Evolutionary conservation across 2,329 filamentous ascomycete species (phyloP), one percentile per base, ranked within the genome.

Genomic region (Aspergillus quadrilineatus): DNA sequence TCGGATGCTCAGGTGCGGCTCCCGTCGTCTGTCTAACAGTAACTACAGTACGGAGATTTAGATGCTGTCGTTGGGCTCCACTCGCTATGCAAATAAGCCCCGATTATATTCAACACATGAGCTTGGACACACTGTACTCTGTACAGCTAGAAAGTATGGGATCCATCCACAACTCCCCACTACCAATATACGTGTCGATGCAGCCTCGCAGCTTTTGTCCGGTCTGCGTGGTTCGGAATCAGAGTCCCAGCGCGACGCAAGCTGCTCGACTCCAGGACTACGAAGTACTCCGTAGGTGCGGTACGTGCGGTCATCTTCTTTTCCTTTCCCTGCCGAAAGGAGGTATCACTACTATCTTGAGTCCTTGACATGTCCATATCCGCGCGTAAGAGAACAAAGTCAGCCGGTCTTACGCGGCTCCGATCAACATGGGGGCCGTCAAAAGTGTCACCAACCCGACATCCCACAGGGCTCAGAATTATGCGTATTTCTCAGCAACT

Each of bases 401-500:
- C 41, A 7, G 15, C 37, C 47, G 57, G 60, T 61, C 60, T 65
- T 63, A 63, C 63, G 63, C 63, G 62, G 63, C 62, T 61, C 57
- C 56, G 56, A 62, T 60, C 55, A 62, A 58, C 60, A 60, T 30
- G 53, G 56, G 48, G 58, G 60, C 22, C 53, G 26, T 52, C 44
- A 46, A 43, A 55, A 56, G 47, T 61, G 57, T 57, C 60, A 58
- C 53, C 22, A 39, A 37, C 58, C 43, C 48, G 15, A 6, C n/a
- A 17, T 47, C 45, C 32, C 26, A 22, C 22, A 29, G 43, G 22
- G 12, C 26, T 45, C 28, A 45, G 9, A 9, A 22, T 22, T 22
- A 22, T 34, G 29, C 28, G 12, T 14, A 32, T 47, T 47, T 34
- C 47, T 99, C 34, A 49, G 12, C 10, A 17, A 47, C 15, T 9